Base-by-base conservation (phyloP, 202 grass and related monocot genomes). In the Hordeum pubiflorum region DNA sequence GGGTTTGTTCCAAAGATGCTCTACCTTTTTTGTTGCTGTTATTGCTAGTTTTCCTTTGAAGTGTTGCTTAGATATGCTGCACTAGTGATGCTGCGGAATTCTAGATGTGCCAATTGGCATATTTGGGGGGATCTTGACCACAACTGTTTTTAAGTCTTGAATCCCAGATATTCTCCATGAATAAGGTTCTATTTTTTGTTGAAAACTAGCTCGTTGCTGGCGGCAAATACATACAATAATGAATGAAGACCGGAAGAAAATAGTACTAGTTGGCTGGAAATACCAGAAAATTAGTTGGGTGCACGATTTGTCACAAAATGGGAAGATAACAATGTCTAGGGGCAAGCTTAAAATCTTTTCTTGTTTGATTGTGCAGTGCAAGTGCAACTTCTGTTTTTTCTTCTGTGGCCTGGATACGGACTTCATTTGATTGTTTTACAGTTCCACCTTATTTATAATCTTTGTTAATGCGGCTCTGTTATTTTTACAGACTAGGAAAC, bases 401-500 rank as follows among this genome's bases (percentile, higher is more conserved):
- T 68, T 78, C 12, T 31, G 21, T 75, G 69, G 23, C 48, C 36
- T 79, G 78, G 67, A 55, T 54, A 77, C 12, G 15, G 18, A 69
- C 79, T 80, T 75, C 26, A 86, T 88, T 64, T 86, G 32, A n/a
- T 88, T 78, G 40, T 63, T 75, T 57, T 61, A 79, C 24, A 44
- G 43, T 72, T 52, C 14, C 24, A 72, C 61, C 69, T 43, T 70
- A 57, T 52, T 76, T 67, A 58, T 58, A 67, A 29, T 41, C 60
- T 76, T 85, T 62, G 67, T 43, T 87, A 72, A 90, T 26, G 78
- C 48, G 39, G 26, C 36, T 69, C 62, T 23, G 18, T 50, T 78
- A 58, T 88, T 78, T 50, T 60, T 69, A 78, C 90, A 99, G 97
- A 99, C 97, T 69, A 96, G 97, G 83, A 99, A 90, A 58, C 87